These are phyloP conservation scores for Citrus cavaleriei DNA, from an alignment of 345 rosid species.

Conservation along the genomic window DNA sequence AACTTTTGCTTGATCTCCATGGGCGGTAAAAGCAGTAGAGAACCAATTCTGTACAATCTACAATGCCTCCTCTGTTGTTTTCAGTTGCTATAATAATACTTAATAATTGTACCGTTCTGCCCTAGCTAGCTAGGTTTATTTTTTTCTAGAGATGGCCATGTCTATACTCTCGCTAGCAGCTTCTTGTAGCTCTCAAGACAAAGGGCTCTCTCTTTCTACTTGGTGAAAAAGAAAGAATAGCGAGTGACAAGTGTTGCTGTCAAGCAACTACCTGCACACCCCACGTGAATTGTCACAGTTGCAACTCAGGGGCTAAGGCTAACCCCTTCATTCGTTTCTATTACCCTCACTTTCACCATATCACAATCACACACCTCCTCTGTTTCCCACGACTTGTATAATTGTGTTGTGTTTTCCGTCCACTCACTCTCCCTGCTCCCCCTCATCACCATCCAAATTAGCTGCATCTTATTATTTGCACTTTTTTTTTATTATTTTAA, in stretches of 20 bases:
- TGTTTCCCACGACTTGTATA: conserved; percentile 8
- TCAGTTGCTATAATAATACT: neutral
- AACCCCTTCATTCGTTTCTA: neutral
- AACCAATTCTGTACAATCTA: neutral
- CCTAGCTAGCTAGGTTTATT: conserved; percentile 17
- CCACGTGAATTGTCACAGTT: conserved; percentile 42
- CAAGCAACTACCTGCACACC: conserved; percentile 33
- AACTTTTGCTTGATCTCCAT: conserved; percentile 7
- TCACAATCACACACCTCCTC: conserved; percentile 11
- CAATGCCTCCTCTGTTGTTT: conserved; percentile 1
- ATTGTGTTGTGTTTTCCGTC: neutral
- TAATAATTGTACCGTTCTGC: conserved; percentile 18
- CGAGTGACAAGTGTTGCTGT: conserved; percentile 29
- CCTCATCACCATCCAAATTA: neutral
- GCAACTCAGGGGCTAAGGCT: neutral
- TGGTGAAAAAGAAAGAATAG: neutral
- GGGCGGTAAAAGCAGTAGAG: conserved; percentile 15
- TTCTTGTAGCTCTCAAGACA: neutral
- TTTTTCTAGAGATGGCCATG: conserved; percentile 29
- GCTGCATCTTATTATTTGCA: neutral
- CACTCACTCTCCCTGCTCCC: conserved; percentile 6
- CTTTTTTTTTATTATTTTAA: neutral
- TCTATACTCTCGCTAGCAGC: conserved; percentile 7
- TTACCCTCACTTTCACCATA: conserved; percentile 20
- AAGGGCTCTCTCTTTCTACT: conserved; percentile 6